These are phyloP conservation scores for Allomyces javanicus DNA, from an alignment of 192 early-diverging fungal species.

Conservation along the genomic window DNA sequence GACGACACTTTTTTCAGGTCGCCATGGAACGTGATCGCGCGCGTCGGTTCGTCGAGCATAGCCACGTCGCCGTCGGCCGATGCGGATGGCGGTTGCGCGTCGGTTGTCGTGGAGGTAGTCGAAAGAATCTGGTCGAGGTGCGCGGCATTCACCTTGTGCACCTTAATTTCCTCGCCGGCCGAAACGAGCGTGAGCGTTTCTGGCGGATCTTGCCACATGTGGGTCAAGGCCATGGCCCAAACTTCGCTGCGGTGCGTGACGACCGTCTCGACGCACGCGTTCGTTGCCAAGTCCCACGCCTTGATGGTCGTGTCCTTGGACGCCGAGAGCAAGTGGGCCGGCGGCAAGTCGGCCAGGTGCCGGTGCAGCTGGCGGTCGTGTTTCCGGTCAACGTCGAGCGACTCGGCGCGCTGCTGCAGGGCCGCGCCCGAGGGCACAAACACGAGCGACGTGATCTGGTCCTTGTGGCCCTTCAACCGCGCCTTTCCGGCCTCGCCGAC, in stretches of 20 bases:
- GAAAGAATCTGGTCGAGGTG: background rate
- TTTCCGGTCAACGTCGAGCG: constrained; percentile 4
- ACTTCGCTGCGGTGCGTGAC: constrained; percentile 84
- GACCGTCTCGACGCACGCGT: constrained; percentile 85
- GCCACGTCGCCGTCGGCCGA: too few relatives aligned
- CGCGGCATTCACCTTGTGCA: background rate
- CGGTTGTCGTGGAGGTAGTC: too few relatives aligned
- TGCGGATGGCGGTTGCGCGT: too few relatives aligned
- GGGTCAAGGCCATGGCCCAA: constrained; percentile 62
- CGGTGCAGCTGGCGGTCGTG: background rate
- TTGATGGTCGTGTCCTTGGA: constrained; percentile 94
- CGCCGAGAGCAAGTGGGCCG: constrained; percentile 46
- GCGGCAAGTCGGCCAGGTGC: background rate
- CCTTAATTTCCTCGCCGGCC: constrained; percentile 1
- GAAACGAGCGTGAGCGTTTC: constrained; percentile 12
- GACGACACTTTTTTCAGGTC: background rate
- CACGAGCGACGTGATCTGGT: constrained; percentile 61
- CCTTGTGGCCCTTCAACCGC: constrained; percentile 83
- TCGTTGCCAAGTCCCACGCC: constrained; percentile 85
- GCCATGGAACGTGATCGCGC: background rate
- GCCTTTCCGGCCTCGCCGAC: constrained; percentile 58
- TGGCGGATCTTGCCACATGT: background rate
- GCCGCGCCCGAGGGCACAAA: constrained; percentile 24
- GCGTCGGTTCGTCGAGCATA: background rate
- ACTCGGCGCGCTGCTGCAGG: background rate